Evolutionary conservation across 2,329 filamentous ascomycete species (phyloP), one percentile per base, ranked within the genome.

Genomic region (Monascus ruber): DNA sequence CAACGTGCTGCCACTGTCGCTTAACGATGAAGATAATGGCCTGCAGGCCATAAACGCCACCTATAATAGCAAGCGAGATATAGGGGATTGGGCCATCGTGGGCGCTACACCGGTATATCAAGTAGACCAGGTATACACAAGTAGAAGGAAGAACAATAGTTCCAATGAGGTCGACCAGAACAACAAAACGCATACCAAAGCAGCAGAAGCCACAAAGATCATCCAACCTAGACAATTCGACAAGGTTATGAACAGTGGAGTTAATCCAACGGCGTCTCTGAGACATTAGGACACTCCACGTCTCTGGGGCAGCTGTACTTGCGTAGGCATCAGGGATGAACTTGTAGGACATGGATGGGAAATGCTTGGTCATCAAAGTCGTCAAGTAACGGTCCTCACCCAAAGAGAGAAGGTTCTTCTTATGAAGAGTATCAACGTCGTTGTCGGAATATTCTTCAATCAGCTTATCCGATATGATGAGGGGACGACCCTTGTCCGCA

Each of bases 251-350:
- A 45, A 98, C 83, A 6, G 91, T 98, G 1, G 91, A 96, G 68
- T 98, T 98, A 64, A 98, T 98, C 91, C 91, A 98, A 60, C 91
- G 83, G 71, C 91, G 87, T 73, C 91, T 81, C 62, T 98, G 91
- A n/a, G 91, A 98, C 27, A 98, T 72, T 51, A 98, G 68, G 52
- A 98, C 86, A 55, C 81, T 84, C 85, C 88, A 98, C 24, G 83
- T 85, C 55, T 96, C 87, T 2, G 91, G 91, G 1, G 91, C 91
- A 33, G 89, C 89, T 1, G 91, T 98, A 55, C 85, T 81, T 50
- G 88, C 93, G 62, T 87, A 91, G 5, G 91, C 91, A 63, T 94
- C 86, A 1, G 88, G 78, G 38, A 95, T 76, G 61, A 96, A 98
- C 65, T 96, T 98, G 74, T 85, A 96, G 1, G 84, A 83, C 87